Evolutionary conservation across 2,329 filamentous ascomycete species (phyloP), one percentile per base, ranked within the genome.

Genomic region (Aspergillus calidoustus): DNA sequence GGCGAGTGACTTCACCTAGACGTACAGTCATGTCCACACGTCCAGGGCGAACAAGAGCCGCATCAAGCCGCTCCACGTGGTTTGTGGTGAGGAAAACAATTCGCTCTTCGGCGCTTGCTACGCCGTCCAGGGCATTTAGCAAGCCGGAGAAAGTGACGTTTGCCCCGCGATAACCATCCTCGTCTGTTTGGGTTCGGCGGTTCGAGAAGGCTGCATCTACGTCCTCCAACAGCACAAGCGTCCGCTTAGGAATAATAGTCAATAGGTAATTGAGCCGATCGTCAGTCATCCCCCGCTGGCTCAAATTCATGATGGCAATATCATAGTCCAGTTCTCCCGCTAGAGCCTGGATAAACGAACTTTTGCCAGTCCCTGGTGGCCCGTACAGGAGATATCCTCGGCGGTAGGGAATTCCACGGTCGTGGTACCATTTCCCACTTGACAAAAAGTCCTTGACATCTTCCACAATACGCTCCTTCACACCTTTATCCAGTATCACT

Each of bases 51-150:
- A 98, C 92, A 47, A 99, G 80, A 4, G 95, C 95, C 63, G 92
- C 90, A 71, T 97, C 93, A 1, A 98, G 84, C 46, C 92, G 86
- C 67, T 97, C 93, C 43, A 97, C 88, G 72, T 97, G 92, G 72
- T 99, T 99, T 22, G 94, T 96, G 2, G 95, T 99, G 65, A 96
- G 83, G 77, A 99, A 97, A 1, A 96, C 88, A 64, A 99, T 91
- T 57, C 95, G 87, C 80, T 98, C 94, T 75, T 98, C 95, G 13
- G 93, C 92, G 55, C 93, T 96, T 7, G 93, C 93, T n/a, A 98
- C 88, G 1, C 95, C 95, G 66, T 99, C 95, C 15, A 94, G 77
- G 0, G 91, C 90, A 71, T 93, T 93, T 43, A 98, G 81, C 22
- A 98, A 81, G 0, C 94, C 94, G 0, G 94, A 98, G 71, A 97